Evolutionary conservation across 805 yeast species (phyloP).

Genomic region (Wickerhamiella nectarea): DNA sequence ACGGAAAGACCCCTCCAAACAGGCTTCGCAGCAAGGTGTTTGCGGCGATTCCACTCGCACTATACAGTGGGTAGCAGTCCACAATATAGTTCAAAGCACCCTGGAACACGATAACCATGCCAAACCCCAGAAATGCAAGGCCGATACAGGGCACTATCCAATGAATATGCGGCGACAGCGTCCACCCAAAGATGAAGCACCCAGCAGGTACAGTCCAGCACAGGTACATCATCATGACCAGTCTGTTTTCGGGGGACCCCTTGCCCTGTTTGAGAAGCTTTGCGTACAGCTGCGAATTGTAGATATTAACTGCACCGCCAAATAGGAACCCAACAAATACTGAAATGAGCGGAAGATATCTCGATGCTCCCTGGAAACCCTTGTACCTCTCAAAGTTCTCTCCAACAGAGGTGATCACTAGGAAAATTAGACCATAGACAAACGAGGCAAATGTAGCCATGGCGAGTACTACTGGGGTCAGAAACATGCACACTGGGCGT

Average conservation of each 20-base stretch:
- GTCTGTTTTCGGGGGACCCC: slow-evolving; percentile 40
- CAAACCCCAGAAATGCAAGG: slow-evolving; percentile 37
- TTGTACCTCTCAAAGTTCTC: slow-evolving; percentile 24
- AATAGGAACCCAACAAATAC: slow-evolving; percentile 23
- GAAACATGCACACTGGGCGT: slow-evolving; percentile 67
- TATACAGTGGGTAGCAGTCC: slow-evolving; percentile 43
- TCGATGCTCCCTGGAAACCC: slow-evolving; percentile 25
- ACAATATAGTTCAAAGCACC: slow-evolving; percentile 50
- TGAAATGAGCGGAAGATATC: slow-evolving; percentile 26
- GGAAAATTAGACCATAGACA: slow-evolving; percentile 33
- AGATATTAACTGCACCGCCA: slow-evolving; percentile 25
- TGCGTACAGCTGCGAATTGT: slow-evolving; percentile 22
- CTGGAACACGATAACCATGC: slow-evolving; percentile 44
- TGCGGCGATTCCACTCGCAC: slow-evolving; percentile 56
- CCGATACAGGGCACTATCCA: slow-evolving; percentile 49
- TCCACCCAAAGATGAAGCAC: slow-evolving; percentile 51
- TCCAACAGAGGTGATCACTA: slow-evolving; percentile 31
- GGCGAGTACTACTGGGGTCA: slow-evolving; percentile 34
- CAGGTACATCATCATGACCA: slow-evolving; percentile 39
- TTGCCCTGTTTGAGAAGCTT: neutral
- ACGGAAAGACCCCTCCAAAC: slow-evolving; percentile 47
- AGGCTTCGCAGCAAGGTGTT: slow-evolving; percentile 44
- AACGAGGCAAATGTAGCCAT: slow-evolving; percentile 32
- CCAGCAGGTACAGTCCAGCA: slow-evolving; percentile 39
- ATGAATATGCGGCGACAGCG: slow-evolving; percentile 32